Percentiles rank a stretch among this genome's conserved stretches.
These are phyloP conservation scores for Oxyria digyna DNA, from an alignment of 148 eudicot genomes.

Conservation along the genomic window DNA sequence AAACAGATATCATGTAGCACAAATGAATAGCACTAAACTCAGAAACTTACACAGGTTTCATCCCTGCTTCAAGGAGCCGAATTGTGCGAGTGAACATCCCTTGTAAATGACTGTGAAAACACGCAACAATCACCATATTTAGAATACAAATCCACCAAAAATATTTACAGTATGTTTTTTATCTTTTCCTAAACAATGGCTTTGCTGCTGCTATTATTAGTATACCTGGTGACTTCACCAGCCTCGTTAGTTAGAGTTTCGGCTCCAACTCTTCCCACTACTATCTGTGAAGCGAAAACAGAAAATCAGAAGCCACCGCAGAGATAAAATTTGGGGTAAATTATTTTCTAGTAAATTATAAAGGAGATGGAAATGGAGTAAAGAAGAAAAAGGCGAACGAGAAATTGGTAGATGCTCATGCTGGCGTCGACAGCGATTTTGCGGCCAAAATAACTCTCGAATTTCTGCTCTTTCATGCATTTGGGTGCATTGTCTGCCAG, in stretches of 20 bases:
- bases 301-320: neutral
- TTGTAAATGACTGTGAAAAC: constrained; percentile 69
- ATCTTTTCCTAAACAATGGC: neutral
- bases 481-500: constrained; percentile 93
- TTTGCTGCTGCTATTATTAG: neutral
- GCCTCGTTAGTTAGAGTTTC: constrained; percentile 96
- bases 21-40: neutral
- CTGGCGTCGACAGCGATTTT: constrained; percentile 94
- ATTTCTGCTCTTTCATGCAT: constrained; percentile 92
- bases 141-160: neutral
- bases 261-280: constrained; percentile 81
- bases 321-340: neutral
- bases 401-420: constrained; percentile 99
- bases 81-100: constrained; percentile 96
- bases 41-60: constrained; percentile 75
- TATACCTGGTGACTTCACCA: constrained; percentile 95
- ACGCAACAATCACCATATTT: neutral
- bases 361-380: neutral
- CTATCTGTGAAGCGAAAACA: constrained; percentile 37
- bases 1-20: neutral
- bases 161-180: neutral
- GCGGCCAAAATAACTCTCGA: constrained; percentile 89
- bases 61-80: constrained; percentile 92
- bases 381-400: constrained; percentile 26
- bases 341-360: neutral